phyloP scores from a whole-genome alignment of 805 yeast genomes.

The Ogataea siamensis region DNA sequence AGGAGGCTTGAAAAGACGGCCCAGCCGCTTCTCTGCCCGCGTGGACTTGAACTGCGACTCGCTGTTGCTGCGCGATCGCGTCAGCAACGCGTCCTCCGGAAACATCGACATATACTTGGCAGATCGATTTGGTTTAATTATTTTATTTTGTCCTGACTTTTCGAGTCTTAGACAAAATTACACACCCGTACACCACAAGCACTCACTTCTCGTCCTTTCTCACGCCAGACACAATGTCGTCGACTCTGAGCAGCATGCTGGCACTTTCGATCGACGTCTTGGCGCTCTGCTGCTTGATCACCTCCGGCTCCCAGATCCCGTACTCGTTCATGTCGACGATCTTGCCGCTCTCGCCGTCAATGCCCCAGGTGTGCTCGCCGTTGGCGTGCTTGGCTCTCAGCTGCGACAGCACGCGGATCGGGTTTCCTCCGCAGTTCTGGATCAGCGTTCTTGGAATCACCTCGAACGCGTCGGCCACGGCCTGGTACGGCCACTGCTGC shows the following conservation, averaged over 20 bases:
- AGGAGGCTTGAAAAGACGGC: slow-evolving; percentile 32
- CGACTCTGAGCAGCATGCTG: slow-evolving; percentile 89
- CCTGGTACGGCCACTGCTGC: slow-evolving; percentile 98
- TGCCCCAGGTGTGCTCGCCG: slow-evolving; percentile 82
- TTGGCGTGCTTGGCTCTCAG: slow-evolving; percentile 95
- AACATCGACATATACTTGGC: slow-evolving; percentile 2
- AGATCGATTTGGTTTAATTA: background rate
- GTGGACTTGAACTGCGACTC: slow-evolving; percentile 31
- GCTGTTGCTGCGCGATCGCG: slow-evolving; percentile 31
- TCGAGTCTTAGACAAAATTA: slow-evolving; percentile 1
- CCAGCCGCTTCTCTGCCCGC: slow-evolving; percentile 36
- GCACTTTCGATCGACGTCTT: slow-evolving; percentile 99
- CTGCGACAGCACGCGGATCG: slow-evolving; percentile 84
- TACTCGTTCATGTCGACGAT: slow-evolving; percentile 92
- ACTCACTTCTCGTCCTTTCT: slow-evolving; percentile 39
- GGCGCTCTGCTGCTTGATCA: slow-evolving; percentile 91
- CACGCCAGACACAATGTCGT: slow-evolving; percentile 96
- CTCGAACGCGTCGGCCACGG: slow-evolving; percentile 98
- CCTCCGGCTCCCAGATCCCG: slow-evolving; percentile 99
- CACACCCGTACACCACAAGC: slow-evolving; percentile 6
- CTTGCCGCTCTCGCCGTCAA: slow-evolving; percentile 93
- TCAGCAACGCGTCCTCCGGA: slow-evolving; percentile 14
- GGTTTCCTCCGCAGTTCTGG: slow-evolving; percentile 97
- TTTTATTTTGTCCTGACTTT: slow-evolving; percentile 5
- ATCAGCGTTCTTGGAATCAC: slow-evolving; percentile 96